Evolutionary conservation across 345 rosid genomes (phyloP).

Genomic region (Brassica cretica): DNA sequence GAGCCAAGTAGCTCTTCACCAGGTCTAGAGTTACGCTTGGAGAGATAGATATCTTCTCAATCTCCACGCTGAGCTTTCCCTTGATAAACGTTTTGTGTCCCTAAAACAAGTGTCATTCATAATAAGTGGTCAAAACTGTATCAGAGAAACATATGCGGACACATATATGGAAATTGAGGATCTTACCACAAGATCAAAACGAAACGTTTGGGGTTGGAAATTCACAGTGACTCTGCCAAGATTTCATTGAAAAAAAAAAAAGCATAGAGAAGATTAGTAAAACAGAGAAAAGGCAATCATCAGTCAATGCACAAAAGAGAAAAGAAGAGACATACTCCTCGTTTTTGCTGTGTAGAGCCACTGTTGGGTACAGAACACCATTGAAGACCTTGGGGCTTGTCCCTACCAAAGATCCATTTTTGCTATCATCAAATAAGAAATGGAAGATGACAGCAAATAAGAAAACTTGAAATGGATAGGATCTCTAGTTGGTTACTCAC

Average conservation of each 20-base stretch:
- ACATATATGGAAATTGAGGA: not conserved
- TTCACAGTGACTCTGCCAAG: not conserved
- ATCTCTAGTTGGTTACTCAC: slow-evolving; percentile 48
- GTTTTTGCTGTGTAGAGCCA: slow-evolving; percentile 86
- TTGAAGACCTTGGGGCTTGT: slow-evolving; percentile 59
- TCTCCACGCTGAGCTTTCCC: not conserved
- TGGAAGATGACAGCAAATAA: not conserved
- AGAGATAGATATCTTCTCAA: not conserved
- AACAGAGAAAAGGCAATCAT: not conserved
- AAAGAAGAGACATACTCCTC: slow-evolving; percentile 65
- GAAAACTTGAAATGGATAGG: not conserved
- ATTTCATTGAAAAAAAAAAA: not conserved
- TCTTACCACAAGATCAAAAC: not conserved
- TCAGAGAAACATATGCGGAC: not conserved
- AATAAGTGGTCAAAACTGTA: not conserved
- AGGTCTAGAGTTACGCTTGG: not conserved
- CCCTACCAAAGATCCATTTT: slow-evolving; percentile 73
- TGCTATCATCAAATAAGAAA: slow-evolving; percentile 48
- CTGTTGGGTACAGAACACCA: slow-evolving; percentile 71
- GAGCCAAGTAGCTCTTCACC: not conserved
- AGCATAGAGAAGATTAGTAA: not conserved
- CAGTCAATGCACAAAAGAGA: not conserved
- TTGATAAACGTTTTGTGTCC: not conserved
- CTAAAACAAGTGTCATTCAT: not conserved
- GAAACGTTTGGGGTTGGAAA: not conserved